Base-by-base conservation (phyloP, 208 protist species). In the Zelonia costaricensis region DNA sequence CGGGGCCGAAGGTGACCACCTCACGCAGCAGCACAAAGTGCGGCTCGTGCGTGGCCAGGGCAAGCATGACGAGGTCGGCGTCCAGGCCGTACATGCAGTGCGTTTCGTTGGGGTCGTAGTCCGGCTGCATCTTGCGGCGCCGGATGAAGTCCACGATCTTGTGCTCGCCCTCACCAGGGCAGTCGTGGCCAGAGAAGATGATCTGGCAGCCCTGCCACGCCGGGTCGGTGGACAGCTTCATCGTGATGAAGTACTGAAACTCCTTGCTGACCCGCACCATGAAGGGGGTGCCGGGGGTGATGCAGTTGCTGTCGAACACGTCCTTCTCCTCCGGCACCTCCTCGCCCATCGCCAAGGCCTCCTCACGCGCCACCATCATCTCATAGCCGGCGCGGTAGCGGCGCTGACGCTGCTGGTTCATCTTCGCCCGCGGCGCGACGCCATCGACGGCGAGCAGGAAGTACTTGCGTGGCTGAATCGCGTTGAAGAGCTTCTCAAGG, bases 91-190 rank as follows among this genome's bases (percentile, higher is more conserved):
- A 99, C 64, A 99, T 84, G 74, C 97, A 99, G 84, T 99, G 98
- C 13, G 84, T 86, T 62, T 89, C 88, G 77, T 99, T 95, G 7
- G 97, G 84, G 65, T 98, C 78, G 80, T 99, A 99, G 15, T 76
- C 89, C 1, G 86, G 84, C 69, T 90, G 68, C 68, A 84, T 82
- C 80, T 98, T 97, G 49, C 95, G 85, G 38, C 79, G 69, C 45
- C 99, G 91, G 62, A 99, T 99, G 74, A 98, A 99, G 47, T 99
- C 94, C 62, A 99, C 99, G 63, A 99, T 99, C 80, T 99, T 99
- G 79, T 99, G 98, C 85, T 99, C 98, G 23, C 98, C 98, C 86
- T 99, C 98, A 3, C 98, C 98, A 10, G 98, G 97, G 52, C 92
- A 87, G 55, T 97, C 81, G 56, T 98, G 91, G 44, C 93, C 97